A percentile compares a stretch with the other conserved stretches of the same genome.
Conservation (phyloP, 2,329 filamentous ascomycete genomes). For the Hymenoscyphus albidus region DNA sequence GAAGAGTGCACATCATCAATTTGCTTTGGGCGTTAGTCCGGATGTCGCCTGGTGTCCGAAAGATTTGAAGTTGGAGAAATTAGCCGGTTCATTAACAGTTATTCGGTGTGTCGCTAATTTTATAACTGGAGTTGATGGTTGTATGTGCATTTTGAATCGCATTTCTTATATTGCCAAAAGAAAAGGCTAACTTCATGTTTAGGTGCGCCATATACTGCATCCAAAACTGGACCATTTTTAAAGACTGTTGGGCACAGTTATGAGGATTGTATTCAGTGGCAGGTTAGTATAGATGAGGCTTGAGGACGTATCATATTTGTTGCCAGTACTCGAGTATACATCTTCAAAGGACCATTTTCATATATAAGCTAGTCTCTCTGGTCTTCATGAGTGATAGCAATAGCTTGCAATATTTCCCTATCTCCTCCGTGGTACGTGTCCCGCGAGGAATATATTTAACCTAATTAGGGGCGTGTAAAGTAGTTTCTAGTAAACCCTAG, state of each 20-base stretch:
- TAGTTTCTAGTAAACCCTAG: too few species aligned
- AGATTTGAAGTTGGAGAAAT: neutral
- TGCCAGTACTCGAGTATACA: too few species aligned
- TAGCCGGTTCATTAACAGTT: neutral
- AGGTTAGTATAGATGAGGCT: neutral
- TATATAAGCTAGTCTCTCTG: too few species aligned
- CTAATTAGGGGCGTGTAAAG: too few species aligned
- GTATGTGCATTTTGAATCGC: neutral
- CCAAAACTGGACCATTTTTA: neutral
- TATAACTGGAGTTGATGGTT: neutral
- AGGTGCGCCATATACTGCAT: neutral
- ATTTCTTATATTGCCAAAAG: neutral
- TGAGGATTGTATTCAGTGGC: conserved; percentile 1
- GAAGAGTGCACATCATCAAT: neutral
- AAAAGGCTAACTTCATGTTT: neutral
- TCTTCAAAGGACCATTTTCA: too few species aligned
- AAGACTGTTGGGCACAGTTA: neutral
- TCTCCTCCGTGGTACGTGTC: too few species aligned
- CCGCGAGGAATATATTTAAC: too few species aligned
- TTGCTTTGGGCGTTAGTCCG: neutral
- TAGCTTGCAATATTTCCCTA: too few species aligned
- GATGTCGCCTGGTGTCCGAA: neutral
- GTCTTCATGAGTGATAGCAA: too few species aligned
- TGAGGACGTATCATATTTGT: neutral
- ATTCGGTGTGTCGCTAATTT: neutral